Percentiles rank a stretch among this genome's conserved stretches.
Evolutionary conservation across 108 stramenopile species (phyloP).

Genomic region (Fistulifera pelliculosa): DNA sequence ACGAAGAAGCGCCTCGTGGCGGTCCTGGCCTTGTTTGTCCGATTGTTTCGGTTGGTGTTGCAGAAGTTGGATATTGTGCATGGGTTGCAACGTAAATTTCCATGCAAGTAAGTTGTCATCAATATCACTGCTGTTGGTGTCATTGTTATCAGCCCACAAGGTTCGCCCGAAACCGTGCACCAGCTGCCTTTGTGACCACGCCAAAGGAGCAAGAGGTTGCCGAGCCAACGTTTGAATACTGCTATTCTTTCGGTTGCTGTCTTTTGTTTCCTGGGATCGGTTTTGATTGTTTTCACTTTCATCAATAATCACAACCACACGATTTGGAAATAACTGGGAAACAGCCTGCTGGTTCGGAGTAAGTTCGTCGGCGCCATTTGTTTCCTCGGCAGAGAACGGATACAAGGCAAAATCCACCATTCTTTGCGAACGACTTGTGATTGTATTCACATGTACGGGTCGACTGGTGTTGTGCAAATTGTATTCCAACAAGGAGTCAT

Average conservation of each 20-base stretch:
- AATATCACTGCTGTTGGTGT: conserved; percentile 30
- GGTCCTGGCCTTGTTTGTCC: conserved; percentile 4
- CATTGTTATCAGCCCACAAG: conserved; percentile 51
- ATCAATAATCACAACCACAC: neutral
- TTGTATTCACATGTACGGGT: conserved; percentile 6
- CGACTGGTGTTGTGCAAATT: neutral
- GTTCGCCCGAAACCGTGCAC: conserved; percentile 38
- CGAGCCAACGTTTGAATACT: conserved; percentile 33
- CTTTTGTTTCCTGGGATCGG: too few species aligned
- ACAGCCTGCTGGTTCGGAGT: neutral
- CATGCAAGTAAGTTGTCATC: conserved; percentile 48
- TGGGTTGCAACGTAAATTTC: conserved; percentile 51
- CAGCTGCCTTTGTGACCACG: conserved; percentile 62
- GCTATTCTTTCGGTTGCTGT: conserved; percentile 11
- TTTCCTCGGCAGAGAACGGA: neutral
- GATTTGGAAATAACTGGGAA: conserved; percentile 1
- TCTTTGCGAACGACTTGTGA: neutral
- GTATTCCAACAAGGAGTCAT: neutral
- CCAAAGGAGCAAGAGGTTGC: conserved; percentile 41
- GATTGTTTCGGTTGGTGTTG: neutral
- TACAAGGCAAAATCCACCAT: conserved; percentile 4
- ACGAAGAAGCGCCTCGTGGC: conserved; percentile 24
- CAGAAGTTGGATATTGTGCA: conserved; percentile 15
- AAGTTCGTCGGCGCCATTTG: neutral
- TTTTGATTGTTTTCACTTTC: neutral